Conservation (phyloP, 106 monocot genomes). For the Dendrobium officinale region DNA sequence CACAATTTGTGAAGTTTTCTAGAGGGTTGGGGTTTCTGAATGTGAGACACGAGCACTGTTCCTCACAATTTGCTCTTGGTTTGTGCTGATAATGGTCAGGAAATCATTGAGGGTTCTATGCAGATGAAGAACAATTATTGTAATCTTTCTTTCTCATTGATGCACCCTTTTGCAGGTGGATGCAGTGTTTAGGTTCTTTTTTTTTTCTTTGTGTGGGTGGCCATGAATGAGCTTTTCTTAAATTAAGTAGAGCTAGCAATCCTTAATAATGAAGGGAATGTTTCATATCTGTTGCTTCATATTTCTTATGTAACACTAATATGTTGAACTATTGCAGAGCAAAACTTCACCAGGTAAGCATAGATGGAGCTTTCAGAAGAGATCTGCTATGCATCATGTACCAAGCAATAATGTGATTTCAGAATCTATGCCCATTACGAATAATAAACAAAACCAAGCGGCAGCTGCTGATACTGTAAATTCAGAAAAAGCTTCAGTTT, state of each 20-base stretch:
- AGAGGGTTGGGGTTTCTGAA: background rate
- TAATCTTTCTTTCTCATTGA: too few species aligned
- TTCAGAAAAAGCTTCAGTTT: slow-evolving; percentile 31
- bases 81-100: background rate
- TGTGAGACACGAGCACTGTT: background rate
- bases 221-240: too few species aligned
- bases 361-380: slow-evolving; percentile 89
- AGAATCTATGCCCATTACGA: slow-evolving; percentile 30
- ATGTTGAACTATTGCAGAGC: slow-evolving; percentile 28
- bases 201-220: background rate
- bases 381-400: slow-evolving; percentile 54
- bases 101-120: background rate
- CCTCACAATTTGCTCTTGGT: background rate
- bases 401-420: slow-evolving; percentile 48
- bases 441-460: slow-evolving; percentile 42
- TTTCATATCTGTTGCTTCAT: too few species aligned
- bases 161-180: too few species aligned
- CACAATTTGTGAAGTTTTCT: background rate
- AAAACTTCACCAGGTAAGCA: slow-evolving; percentile 61
- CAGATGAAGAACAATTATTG: background rate
- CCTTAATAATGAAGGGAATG: too few species aligned
- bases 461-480: slow-evolving; percentile 13
- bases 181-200: too few species aligned
- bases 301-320: too few species aligned
- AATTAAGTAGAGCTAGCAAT: too few species aligned